Percentiles rank a stretch among this genome's conserved stretches.
Conservation (phyloP, 495 filamentous ascomycete genomes). For the Neurospora tetraspora region DNA sequence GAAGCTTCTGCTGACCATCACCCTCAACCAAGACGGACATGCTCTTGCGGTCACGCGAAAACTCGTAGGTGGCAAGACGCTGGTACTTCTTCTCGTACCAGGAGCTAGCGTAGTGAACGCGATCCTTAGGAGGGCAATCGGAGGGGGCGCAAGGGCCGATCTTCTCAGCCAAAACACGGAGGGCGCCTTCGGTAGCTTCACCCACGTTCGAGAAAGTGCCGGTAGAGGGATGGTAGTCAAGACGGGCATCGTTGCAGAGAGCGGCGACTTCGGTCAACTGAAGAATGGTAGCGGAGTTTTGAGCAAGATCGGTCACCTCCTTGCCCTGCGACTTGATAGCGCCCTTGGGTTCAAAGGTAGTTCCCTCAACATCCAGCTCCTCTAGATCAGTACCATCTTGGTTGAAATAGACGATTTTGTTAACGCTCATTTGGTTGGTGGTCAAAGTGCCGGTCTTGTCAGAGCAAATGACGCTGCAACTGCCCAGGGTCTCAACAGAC, state of each 20-base stretch:
- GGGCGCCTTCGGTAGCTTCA: constrained; percentile 90
- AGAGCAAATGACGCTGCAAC: constrained; percentile 99
- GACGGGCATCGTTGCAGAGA: constrained; percentile 77
- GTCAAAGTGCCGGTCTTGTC: constrained; percentile 99
- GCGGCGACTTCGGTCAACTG: constrained; percentile 83
- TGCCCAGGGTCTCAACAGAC: constrained; percentile 95
- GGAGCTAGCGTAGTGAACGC: constrained; percentile 67
- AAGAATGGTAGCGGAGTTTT: constrained; percentile 64
- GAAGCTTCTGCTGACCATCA: constrained; percentile 59
- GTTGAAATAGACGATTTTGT: constrained; percentile 76
- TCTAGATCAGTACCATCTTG: constrained; percentile 65
- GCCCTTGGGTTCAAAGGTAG: constrained; percentile 82
- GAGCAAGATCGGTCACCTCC: constrained; percentile 54
- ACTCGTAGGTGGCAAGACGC: constrained; percentile 84
- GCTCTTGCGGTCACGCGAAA: constrained; percentile 96
- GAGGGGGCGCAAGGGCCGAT: constrained; percentile 53
- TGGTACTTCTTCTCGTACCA: constrained; percentile 71
- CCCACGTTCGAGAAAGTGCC: constrained; percentile 75
- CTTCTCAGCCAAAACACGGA: constrained; percentile 89
- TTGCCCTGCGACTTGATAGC: constrained; percentile 58
- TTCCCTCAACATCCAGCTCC: constrained; percentile 86
- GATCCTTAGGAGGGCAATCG: constrained; percentile 36
- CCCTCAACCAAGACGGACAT: constrained; percentile 90
- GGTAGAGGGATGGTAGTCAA: constrained; percentile 71
- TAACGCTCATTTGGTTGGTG: constrained; percentile 99